Conservation (phyloP, 768 basidiomycete genomes). For the Suillus placidus region DNA sequence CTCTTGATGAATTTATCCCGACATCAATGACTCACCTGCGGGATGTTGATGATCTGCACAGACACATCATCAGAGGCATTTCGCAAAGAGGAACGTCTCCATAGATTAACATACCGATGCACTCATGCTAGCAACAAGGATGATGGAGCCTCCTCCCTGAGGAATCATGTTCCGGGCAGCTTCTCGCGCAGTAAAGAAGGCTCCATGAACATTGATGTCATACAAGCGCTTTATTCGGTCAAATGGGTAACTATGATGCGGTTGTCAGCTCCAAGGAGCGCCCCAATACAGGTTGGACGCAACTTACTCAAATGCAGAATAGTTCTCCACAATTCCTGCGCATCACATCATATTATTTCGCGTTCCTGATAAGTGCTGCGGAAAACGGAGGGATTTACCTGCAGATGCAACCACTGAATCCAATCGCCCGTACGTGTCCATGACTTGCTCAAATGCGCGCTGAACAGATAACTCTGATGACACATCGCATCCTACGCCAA, state of each 20-base stretch:
- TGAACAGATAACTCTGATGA: slow-evolving; percentile 80
- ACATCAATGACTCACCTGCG: slow-evolving; percentile 55
- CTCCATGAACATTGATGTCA: slow-evolving; percentile 93
- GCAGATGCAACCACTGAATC: slow-evolving; percentile 90
- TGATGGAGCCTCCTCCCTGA: slow-evolving; percentile 75
- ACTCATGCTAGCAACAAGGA: slow-evolving; percentile 90
- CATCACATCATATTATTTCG: slow-evolving; percentile 9
- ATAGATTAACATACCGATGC: slow-evolving; percentile 61
- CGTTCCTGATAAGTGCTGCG: neutral
- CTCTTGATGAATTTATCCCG: neutral
- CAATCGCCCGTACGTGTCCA: slow-evolving; percentile 67
- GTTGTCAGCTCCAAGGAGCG: slow-evolving; percentile 17
- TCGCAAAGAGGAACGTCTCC: slow-evolving; percentile 11
- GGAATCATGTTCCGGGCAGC: slow-evolving; percentile 92
- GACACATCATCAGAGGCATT: slow-evolving; percentile 17
- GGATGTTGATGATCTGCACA: slow-evolving; percentile 82
- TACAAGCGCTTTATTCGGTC: slow-evolving; percentile 83
- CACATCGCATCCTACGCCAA: slow-evolving; percentile 88
- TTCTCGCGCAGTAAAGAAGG: slow-evolving; percentile 95
- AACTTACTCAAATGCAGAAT: slow-evolving; percentile 80
- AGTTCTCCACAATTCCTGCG: slow-evolving; percentile 85
- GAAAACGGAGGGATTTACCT: slow-evolving; percentile 43
- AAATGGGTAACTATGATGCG: slow-evolving; percentile 68
- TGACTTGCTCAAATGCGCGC: slow-evolving; percentile 64
- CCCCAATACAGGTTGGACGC: slow-evolving; percentile 1